These are phyloP conservation scores for Podospora australis DNA, from an alignment of 495 filamentous ascomycete species.

Conservation along the genomic window DNA sequence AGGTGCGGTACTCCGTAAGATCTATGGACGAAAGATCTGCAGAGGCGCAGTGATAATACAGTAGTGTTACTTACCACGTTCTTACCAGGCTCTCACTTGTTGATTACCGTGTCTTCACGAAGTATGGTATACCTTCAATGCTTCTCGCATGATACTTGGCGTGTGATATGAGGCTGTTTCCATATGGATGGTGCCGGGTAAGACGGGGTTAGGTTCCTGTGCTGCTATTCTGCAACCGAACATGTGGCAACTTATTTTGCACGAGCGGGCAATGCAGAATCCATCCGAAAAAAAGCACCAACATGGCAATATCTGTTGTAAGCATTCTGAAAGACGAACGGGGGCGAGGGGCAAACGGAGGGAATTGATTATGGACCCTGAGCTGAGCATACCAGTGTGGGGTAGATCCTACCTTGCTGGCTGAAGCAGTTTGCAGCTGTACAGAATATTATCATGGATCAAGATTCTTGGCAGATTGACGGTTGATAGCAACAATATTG, in stretches of 20 bases:
- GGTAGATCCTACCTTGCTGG: background rate
- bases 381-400: conserved; percentile 1
- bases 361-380: conserved; percentile 10
- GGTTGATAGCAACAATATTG: background rate
- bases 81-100: too few relatives aligned
- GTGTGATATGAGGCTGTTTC: background rate
- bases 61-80: too few relatives aligned
- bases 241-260: background rate
- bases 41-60: too few relatives aligned
- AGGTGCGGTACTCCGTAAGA: too few relatives aligned
- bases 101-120: too few relatives aligned
- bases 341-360: conserved; percentile 1
- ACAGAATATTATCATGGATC: too few relatives aligned
- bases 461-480: too few relatives aligned
- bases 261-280: too few relatives aligned
- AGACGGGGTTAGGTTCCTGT: background rate
- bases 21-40: too few relatives aligned
- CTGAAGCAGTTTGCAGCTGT: background rate
- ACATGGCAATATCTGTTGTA: background rate
- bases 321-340: background rate
- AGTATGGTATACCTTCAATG: too few relatives aligned
- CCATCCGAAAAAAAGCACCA: background rate
- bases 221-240: background rate
- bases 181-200: background rate
- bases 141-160: background rate